Conservation (phyloP, 805 yeast species). For the Naumovozyma dairenensis region DNA sequence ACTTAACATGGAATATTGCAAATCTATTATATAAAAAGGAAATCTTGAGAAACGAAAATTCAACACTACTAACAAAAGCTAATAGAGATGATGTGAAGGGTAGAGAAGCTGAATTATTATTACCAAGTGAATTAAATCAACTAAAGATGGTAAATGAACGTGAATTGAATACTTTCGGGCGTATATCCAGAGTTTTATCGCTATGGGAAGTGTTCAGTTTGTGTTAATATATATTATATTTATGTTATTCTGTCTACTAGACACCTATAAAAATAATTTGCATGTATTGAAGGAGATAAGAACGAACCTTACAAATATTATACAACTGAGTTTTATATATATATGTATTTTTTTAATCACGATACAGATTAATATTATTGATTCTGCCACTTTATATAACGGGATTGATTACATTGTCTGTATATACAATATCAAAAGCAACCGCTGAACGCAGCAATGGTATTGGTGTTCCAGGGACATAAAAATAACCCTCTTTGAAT, state of each 20-base stretch:
- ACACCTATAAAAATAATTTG: too few species aligned
- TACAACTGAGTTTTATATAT: too few species aligned
- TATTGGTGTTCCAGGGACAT: slow-evolving; percentile 41
- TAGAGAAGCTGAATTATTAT: slow-evolving; percentile 60
- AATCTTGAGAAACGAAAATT: slow-evolving; percentile 46
- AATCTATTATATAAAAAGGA: slow-evolving; percentile 45
- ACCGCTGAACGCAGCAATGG: slow-evolving; percentile 20
- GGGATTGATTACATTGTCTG: too few species aligned
- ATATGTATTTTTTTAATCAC: too few species aligned
- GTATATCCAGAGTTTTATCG: slow-evolving; percentile 45
- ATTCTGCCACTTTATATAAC: too few species aligned
- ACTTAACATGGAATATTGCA: slow-evolving; percentile 37
- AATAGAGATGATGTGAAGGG: slow-evolving; percentile 87
- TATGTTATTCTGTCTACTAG: too few species aligned
- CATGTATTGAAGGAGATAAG: too few species aligned
- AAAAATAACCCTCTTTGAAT: slow-evolving; percentile 62
- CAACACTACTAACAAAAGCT: slow-evolving; percentile 64
- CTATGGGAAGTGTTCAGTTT: slow-evolving; percentile 48
- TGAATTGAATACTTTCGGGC: slow-evolving; percentile 46
- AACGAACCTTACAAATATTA: too few species aligned
- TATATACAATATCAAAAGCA: too few species aligned
- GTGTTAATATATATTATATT: slow-evolving; percentile 7
- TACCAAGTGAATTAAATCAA: slow-evolving; percentile 68
- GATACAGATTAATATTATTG: too few species aligned
- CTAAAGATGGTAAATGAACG: slow-evolving; percentile 48